phyloP scores from a whole-genome alignment of 352 stramenopile species.

The Aphanomyces euteiches region DNA sequence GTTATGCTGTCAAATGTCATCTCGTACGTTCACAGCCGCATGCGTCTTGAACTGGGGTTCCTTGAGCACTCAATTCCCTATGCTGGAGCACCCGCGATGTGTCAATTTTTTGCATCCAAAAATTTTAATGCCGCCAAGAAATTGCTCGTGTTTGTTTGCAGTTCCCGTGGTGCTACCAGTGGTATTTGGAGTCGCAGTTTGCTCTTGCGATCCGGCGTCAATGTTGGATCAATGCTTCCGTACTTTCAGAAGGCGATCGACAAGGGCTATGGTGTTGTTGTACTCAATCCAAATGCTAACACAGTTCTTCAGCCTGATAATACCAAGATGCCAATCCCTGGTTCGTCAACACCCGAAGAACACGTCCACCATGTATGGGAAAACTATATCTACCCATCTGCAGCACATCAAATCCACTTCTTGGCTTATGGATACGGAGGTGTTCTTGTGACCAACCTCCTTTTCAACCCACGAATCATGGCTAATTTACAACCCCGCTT shows the following conservation, averaged over 20 bases:
- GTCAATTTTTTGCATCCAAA: conserved; percentile 68
- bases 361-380: conserved; percentile 86
- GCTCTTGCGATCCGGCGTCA: conserved; percentile 77
- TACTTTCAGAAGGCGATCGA: conserved; percentile 76
- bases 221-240: conserved; percentile 86
- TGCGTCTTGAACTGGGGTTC: conserved; percentile 78
- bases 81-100: conserved; percentile 37
- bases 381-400: conserved; percentile 78
- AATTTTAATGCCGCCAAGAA: conserved; percentile 75
- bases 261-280: conserved; percentile 75
- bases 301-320: conserved; percentile 52
- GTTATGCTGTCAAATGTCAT: conserved; percentile 67
- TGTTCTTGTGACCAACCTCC: conserved; percentile 66
- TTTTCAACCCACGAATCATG: conserved; percentile 66
- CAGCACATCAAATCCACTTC: conserved; percentile 84
- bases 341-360: conserved; percentile 79
- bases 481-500: conserved; percentile 76
- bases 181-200: conserved; percentile 87
- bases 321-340: conserved; percentile 80
- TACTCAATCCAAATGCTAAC: conserved; percentile 91
- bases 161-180: conserved; percentile 65
- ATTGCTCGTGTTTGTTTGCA: conserved; percentile 80
- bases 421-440: conserved; percentile 85
- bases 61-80: conserved; percentile 73
- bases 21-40: conserved; percentile 66